Evolutionary conservation across 2,329 filamentous ascomycete species (phyloP), one percentile per base, ranked within the genome.

Genomic region (Neonectria sp.): DNA sequence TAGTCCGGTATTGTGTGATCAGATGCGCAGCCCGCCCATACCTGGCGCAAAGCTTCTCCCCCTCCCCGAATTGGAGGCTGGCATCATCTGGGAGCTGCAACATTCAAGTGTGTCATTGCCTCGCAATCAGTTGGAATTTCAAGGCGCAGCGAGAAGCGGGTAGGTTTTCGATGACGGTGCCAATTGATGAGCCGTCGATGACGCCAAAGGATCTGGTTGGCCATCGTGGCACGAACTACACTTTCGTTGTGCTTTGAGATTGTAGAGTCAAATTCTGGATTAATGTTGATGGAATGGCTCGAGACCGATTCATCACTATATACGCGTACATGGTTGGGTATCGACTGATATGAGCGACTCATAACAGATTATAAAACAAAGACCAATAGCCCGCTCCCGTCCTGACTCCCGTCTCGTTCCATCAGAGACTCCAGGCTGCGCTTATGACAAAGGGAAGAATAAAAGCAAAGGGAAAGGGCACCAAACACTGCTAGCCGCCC

Each of bases 1-100:
- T 68, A 45, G 49, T 60, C 65, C 65, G 40, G 67, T 65, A n/a
- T 51, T 62, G 48, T 53, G 46, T 51, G 45, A 64, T 60, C 55
- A 69, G 45, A 63, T 55, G 60, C 48, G 43, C 31, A 24, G n/a
- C 52, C 51, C 17, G 13, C 17, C 12, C 3, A 31, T 25, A 11
- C 35, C 51, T 49, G 11, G 29, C 25, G 21, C 24, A 52, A 56
- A 37, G 43, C 45, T 57, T 6, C n/a, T 60, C 55, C 7, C 35
- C 24, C 12, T 21, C 12, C 35, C 24, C 49, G 43, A 55, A 60
- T 43, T 51, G 45, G 25, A 55, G 17, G 49, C 27, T 52, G 17
- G 29, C 7, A 52, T 17, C 17, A n/a, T 15, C 13, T 52, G 8
- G 48, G 17, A 21, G 27, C 25, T 21, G 27, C 29, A 33, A 11